These are phyloP conservation scores for Dactylellina cionopaga DNA, from an alignment of 2,329 filamentous ascomycete genomes.

Conservation along the genomic window DNA sequence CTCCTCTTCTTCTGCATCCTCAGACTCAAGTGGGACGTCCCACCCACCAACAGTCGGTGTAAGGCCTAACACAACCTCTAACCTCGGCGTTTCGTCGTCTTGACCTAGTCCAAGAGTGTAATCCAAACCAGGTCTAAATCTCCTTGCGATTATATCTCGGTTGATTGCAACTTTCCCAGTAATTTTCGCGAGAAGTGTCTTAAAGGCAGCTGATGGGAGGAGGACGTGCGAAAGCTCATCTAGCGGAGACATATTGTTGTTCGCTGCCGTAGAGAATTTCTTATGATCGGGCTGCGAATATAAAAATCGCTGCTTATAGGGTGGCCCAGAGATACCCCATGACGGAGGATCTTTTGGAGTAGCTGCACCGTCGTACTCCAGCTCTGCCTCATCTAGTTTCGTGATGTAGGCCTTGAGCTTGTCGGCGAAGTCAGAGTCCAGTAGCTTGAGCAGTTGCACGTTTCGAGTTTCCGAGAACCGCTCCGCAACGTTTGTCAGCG, in stretches of 20 bases:
- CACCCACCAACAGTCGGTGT: conserved; percentile 90
- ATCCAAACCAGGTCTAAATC: conserved; percentile 86
- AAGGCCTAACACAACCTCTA: conserved; percentile 87
- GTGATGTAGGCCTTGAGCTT: conserved; percentile 77
- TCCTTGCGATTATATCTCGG: conserved; percentile 80
- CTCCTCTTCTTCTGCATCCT: conserved; percentile 64
- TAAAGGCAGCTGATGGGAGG: conserved; percentile 85
- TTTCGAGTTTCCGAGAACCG: conserved; percentile 85
- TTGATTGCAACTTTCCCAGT: conserved; percentile 79
- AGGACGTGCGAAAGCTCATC: conserved; percentile 82
- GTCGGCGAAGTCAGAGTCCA: conserved; percentile 79
- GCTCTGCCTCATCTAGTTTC: conserved; percentile 67
- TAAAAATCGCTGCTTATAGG: conserved; percentile 93
- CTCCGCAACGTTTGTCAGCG: conserved; percentile 80
- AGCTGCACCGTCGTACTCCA: conserved; percentile 52
- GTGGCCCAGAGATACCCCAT: conserved; percentile 84
- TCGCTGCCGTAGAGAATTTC: conserved; percentile 58
- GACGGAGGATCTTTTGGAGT: conserved; percentile 62
- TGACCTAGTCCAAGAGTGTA: conserved; percentile 93
- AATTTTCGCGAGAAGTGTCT: conserved; percentile 85
- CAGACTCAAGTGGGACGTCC: conserved; percentile 70
- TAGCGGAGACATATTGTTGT: conserved; percentile 68
- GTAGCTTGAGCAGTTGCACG: conserved; percentile 80
- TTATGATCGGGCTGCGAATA: conserved; percentile 70
- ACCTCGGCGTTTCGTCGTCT: conserved; percentile 73